A percentile compares a stretch with the other conserved stretches of the same genome.
Conservation (phyloP, 2,329 filamentous ascomycete genomes). For the Aspergillus piperis region DNA sequence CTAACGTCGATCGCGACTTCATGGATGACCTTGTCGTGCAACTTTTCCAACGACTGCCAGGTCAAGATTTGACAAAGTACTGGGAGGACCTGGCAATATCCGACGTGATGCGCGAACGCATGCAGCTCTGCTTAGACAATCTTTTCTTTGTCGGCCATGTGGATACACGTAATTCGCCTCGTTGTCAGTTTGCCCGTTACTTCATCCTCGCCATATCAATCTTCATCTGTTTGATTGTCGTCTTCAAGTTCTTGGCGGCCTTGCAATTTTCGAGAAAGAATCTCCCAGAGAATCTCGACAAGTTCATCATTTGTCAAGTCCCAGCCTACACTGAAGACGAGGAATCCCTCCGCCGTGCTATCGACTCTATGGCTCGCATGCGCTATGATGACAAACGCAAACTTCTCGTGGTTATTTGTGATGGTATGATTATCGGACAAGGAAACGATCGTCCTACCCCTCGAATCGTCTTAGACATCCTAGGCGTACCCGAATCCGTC, state of each 20-base stretch:
- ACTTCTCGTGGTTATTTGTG: conserved; percentile 92
- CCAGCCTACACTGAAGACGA: conserved; percentile 98
- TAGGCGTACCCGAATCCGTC: conserved; percentile 89
- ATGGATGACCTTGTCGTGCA: conserved; percentile 74
- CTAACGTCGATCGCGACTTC: conserved; percentile 66
- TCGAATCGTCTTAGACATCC: conserved; percentile 92
- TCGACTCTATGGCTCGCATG: conserved; percentile 94
- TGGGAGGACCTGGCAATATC: conserved; percentile 72
- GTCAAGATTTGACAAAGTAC: conserved; percentile 77
- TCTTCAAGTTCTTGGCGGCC: conserved; percentile 95
- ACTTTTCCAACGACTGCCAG: conserved; percentile 75
- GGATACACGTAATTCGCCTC: conserved; percentile 83
- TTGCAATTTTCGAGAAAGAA: conserved; percentile 92
- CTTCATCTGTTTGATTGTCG: conserved; percentile 76
- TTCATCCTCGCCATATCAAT: conserved; percentile 83
- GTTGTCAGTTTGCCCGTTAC: conserved; percentile 86
- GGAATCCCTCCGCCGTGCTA: conserved; percentile 92
- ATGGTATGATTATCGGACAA: conserved; percentile 99
- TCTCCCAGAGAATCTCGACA: conserved; percentile 92
- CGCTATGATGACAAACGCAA: conserved; percentile 98
- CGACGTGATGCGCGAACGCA: conserved; percentile 59
- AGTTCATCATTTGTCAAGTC: conserved; percentile 97
- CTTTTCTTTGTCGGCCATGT: conserved; percentile 91
- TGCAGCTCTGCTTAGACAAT: conserved; percentile 85
- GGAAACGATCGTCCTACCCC: conserved; percentile 96